Evolutionary conservation across 176 grass and related monocot species (phyloP), one percentile per base, ranked within the genome.

Genomic region (Musa beccarii): DNA sequence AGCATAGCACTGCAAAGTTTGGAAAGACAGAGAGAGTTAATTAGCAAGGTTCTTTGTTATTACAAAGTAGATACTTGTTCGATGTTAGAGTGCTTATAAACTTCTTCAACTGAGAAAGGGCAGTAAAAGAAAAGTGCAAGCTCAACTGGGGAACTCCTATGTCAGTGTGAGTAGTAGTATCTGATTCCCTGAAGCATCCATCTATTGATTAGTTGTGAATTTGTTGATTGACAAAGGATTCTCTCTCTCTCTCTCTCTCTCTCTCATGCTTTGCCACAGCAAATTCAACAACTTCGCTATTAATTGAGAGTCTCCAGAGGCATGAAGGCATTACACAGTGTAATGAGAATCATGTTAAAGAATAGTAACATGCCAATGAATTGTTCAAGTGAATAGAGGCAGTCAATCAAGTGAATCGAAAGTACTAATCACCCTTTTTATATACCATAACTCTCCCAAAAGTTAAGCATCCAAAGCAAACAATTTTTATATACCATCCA

Each of bases 1-100:
- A 53, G 96, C 84, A 21, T 95, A 99, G 73, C 96, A 95, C 96
- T 99, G 69, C 1, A 4, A 73, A 59, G 59, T 80, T 24, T n/a
- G 28, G 11, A 26, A 59, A 65, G 29, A 69, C 29, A 43, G 9
- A 52, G 34, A 26, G 34, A 26, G 1, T 20, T 43, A 26, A 53
- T 66, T 11, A 77, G 59, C 21, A 52, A 17, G 6, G 15, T 0
- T 53, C 14, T 14, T 65, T 77, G 10, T 17, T 10, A 7, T 65
- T 2, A 20, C 12, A 53, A 71, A 66, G 9, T 26, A 26, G 11
- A 66, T 14, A 34, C 65, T 68, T 68, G 14, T 12, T 29, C 17
- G 15, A 10, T 14, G 25, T 26, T 43, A 15, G 65, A 15, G n/a
- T 34, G n/a, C 21, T 64, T 19, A 11, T 68, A 26, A 68, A 68